These are phyloP conservation scores for Blastobotrys buckinghamii DNA, from an alignment of 1,139 yeast species.

Conservation along the genomic window DNA sequence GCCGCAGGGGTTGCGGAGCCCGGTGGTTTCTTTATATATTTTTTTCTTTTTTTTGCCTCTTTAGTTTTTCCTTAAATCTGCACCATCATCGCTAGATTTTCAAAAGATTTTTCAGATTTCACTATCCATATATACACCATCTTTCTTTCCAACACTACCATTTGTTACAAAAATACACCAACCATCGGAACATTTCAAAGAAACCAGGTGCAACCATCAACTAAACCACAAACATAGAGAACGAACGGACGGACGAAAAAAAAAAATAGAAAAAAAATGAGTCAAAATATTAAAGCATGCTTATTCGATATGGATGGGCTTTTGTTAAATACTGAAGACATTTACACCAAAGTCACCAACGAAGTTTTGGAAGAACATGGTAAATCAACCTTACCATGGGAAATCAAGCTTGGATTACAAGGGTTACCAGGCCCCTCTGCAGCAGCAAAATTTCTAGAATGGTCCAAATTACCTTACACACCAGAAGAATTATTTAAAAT, in stretches of 20 bases:
- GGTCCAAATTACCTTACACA: conserved; percentile 61
- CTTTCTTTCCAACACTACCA: too few species aligned
- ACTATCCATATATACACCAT: too few species aligned
- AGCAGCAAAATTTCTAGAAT: conserved; percentile 56
- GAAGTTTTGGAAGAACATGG: conserved; percentile 60
- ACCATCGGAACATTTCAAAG: too few species aligned
- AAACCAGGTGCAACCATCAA: too few species aligned
- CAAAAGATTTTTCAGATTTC: too few species aligned
- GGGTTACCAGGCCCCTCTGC: conserved; percentile 81
- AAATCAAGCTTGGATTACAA: conserved; percentile 74
- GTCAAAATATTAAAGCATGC: conserved; percentile 54
- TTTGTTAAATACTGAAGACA: conserved; percentile 81
- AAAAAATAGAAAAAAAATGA: neutral
- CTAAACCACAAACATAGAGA: too few species aligned
- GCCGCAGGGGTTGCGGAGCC: too few species aligned
- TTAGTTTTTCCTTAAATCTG: too few species aligned
- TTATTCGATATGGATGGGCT: conserved; percentile 97
- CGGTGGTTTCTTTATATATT: neutral
- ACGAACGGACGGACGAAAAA: too few species aligned
- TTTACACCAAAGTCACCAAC: conserved; percentile 73
- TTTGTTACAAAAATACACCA: too few species aligned
- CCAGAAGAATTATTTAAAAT: conserved; percentile 52
- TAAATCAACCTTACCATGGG: conserved; percentile 84
- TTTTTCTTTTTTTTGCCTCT: neutral
- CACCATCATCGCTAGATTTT: too few species aligned